Base-by-base conservation (phyloP, 176 grass and related monocot genomes). In the Ananas comosus region DNA sequence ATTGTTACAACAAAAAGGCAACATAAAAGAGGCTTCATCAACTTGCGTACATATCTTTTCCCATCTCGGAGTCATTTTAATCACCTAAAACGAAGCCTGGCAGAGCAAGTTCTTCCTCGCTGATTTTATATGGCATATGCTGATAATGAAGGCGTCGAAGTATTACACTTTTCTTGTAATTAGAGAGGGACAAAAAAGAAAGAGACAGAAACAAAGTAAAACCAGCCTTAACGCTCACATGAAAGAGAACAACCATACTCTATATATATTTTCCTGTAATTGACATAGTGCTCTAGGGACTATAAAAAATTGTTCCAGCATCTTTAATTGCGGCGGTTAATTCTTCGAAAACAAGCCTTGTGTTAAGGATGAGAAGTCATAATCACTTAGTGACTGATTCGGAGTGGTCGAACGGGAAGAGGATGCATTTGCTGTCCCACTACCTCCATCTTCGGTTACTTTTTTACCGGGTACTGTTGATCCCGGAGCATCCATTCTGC, bases 301-400 rank as follows among this genome's bases (percentile, higher is more conserved):
- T 11, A 64, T 21, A 17, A 25, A 29, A 51, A 63, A 66, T 24
- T 63, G 50, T 11, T 68, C 28, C 67, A 47, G 24, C 50, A 51
- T 68, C 74, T 11, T 51, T n/a, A 49, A n/a, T 68, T 51, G 48
- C 64, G 67, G 27, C 18, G 18, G 50, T 74, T 51, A 80, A 48
- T 53, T 54, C 67, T 81, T 81, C 13, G 79, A 57, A 52, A 81
- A 81, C 61, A 81, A 57, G 12, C 59, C 66, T 58, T 76, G 73
- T 4, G 79, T 82, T 69, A 82, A 82, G 28, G 80, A 65, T 47
- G 80, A 82, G 56, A 82, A 82, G 65, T 76, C 80, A 22, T 75
- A 82, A 17, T 82, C 80, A 48, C 66, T 70, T 1, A 76, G 72
- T 29, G 80, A 82, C 47, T 82, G 53, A 67, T 66, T 82, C 19